A percentile compares a stretch with the other conserved stretches of the same genome.
phyloP scores from a whole-genome alignment of 805 yeast genomes.

The Limtongia smithiae region DNA sequence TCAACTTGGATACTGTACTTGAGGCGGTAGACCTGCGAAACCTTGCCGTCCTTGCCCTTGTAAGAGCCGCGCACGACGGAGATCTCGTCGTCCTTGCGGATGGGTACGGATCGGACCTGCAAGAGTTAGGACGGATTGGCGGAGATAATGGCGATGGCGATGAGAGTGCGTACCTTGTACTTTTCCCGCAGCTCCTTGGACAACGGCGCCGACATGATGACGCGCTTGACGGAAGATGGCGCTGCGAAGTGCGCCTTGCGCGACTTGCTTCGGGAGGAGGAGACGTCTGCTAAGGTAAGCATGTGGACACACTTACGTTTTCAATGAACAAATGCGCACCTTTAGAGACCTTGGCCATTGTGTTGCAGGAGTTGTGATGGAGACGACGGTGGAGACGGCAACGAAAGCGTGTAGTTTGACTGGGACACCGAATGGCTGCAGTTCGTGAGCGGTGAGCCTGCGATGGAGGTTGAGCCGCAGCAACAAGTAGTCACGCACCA shows the following conservation, averaged over 20 bases:
- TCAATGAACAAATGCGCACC: constrained; percentile 7
- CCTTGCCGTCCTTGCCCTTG: constrained; percentile 99
- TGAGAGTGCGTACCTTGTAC: constrained; percentile 68
- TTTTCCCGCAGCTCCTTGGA: constrained; percentile 98
- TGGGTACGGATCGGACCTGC: constrained; percentile 80
- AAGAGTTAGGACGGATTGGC: neutral
- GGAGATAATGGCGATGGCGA: no score
- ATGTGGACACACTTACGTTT: neutral
- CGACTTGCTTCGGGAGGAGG: constrained; percentile 98
- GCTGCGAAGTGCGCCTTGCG: constrained; percentile 99
- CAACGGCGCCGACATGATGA: constrained; percentile 94
- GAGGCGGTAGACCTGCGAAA: constrained; percentile 97
- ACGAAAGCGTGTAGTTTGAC: no score
- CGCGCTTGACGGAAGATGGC: constrained; percentile 93
- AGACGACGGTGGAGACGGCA: no score
- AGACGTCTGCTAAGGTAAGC: constrained; percentile 72
- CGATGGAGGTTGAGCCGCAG: no score
- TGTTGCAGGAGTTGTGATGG: no score
- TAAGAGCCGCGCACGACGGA: constrained; percentile 96
- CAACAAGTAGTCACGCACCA: no score
- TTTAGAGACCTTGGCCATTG: constrained; percentile 23
- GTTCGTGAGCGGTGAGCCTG: no score
- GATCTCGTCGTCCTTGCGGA: constrained; percentile 97
- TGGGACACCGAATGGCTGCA: no score
- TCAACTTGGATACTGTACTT: constrained; percentile 95